Conservation (phyloP, 1,284 basidiomycete genomes). For the Sporisorium iseilematis-ciliati region DNA sequence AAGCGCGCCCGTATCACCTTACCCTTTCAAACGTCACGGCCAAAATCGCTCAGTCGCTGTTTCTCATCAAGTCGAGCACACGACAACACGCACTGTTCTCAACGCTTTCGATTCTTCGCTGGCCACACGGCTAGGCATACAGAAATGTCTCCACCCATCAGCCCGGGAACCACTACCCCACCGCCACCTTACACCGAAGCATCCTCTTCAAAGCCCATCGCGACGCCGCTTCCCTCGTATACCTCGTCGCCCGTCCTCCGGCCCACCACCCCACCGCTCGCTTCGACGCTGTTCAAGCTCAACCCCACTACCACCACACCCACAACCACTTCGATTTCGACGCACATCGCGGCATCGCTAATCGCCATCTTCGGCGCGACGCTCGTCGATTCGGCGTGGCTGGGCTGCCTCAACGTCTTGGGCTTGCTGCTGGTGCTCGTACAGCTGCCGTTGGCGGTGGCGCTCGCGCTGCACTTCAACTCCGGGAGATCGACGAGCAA, state of each 20-base stretch:
- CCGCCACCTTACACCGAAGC: background rate
- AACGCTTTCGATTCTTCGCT: too few relatives aligned
- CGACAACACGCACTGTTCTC: too few relatives aligned
- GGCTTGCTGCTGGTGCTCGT: constrained; percentile 6
- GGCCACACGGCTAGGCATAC: too few relatives aligned
- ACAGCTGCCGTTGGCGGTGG: constrained; percentile 18
- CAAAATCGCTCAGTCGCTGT: too few relatives aligned
- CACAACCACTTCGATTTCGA: background rate
- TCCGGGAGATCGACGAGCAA: background rate
- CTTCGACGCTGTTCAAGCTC: background rate
- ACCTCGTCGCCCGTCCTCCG: constrained; percentile 10
- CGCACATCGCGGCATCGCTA: background rate
- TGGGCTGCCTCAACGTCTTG: constrained; percentile 7
- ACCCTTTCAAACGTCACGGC: too few relatives aligned
- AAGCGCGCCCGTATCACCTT: too few relatives aligned
- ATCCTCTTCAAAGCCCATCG: background rate
- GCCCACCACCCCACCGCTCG: background rate
- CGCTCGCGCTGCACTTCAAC: constrained; percentile 4
- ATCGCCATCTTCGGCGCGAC: background rate
- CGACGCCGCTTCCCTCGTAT: constrained; percentile 13
- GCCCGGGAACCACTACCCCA: background rate
- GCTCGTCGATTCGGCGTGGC: constrained; percentile 1
- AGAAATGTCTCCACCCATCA: background rate
- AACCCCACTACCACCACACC: background rate
- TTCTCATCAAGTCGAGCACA: too few relatives aligned